Conservation (phyloP, 2,329 filamentous ascomycete species). For the Boeremia lycopersici region DNA sequence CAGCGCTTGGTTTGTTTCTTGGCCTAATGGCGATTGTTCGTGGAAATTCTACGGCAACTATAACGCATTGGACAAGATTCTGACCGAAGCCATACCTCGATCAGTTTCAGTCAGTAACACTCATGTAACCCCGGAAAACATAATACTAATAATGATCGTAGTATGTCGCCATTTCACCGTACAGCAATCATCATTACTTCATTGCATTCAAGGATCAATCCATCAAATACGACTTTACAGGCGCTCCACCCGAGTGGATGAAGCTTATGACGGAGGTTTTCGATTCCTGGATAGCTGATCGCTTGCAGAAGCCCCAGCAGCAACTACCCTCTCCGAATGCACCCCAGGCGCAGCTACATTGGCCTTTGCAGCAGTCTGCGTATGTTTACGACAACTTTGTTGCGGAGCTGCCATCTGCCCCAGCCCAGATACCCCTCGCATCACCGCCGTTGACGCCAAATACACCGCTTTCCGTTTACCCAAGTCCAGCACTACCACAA, state of each 20-base stretch:
- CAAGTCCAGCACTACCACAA: constrained; percentile 16
- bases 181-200: constrained; percentile 42
- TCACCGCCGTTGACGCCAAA: constrained; percentile 27
- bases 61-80: constrained; percentile 33
- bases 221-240: constrained; percentile 43
- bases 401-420: not conserved
- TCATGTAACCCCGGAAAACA: not conserved
- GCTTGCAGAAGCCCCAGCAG: constrained; percentile 26
- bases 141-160: constrained; percentile 5
- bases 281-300: constrained; percentile 35
- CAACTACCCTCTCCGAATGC: constrained; percentile 5
- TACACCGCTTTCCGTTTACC: constrained; percentile 16
- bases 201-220: constrained; percentile 40
- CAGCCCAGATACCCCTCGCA: constrained; percentile 7
- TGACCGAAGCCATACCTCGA: constrained; percentile 33
- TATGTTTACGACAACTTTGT: constrained; percentile 13
- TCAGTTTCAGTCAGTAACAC: constrained; percentile 35
- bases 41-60: constrained; percentile 46
- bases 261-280: constrained; percentile 43
- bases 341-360: constrained; percentile 12
- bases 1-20: constrained; percentile 43
- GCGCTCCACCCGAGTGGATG: constrained; percentile 41
- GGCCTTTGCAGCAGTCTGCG: constrained; percentile 11
- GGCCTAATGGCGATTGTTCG: constrained; percentile 36
- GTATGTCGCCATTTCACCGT: constrained; percentile 44